These are phyloP conservation scores for Ophiostoma montium DNA, from an alignment of 2,329 filamentous ascomycete species.

Conservation along the genomic window DNA sequence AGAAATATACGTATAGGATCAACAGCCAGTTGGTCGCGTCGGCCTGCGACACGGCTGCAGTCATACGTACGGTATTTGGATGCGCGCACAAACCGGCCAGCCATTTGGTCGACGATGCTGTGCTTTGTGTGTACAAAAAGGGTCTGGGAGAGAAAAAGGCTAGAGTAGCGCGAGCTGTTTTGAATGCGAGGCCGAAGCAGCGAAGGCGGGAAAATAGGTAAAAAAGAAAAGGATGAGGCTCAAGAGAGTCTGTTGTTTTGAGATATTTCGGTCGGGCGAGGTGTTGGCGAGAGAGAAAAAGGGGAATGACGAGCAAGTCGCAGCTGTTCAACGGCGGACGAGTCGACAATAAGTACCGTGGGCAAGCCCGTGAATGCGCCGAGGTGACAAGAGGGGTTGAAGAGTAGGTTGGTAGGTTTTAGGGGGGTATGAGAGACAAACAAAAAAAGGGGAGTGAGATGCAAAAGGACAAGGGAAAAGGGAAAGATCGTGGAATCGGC, in stretches of 20 bases:
- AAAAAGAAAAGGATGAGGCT: neutral
- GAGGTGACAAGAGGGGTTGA: neutral
- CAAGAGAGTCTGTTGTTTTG: too few species aligned
- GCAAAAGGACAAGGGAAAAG: neutral
- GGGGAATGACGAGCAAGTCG: neutral
- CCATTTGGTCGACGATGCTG: conserved; percentile 26
- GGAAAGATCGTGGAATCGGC: neutral
- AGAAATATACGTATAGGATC: neutral
- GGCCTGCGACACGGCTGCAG: too few species aligned
- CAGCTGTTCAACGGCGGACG: too few species aligned
- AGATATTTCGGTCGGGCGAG: neutral
- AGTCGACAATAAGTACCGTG: too few species aligned
- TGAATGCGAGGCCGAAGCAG: neutral
- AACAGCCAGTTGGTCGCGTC: too few species aligned
- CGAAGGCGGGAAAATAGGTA: neutral
- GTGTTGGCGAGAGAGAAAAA: neutral
- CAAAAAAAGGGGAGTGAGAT: neutral
- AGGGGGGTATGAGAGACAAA: neutral
- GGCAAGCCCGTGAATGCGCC: neutral
- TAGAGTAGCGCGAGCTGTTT: neutral
- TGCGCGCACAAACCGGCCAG: conserved; percentile 52
- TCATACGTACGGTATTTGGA: conserved; percentile 49
- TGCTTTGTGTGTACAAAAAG: neutral
- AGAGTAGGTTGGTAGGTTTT: neutral
- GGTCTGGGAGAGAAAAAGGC: neutral